A percentile compares a stretch with the other conserved stretches of the same genome.
Evolutionary conservation across 768 basidiomycete genomes (phyloP).

Genomic region (Vishniacozyma victoriae): DNA sequence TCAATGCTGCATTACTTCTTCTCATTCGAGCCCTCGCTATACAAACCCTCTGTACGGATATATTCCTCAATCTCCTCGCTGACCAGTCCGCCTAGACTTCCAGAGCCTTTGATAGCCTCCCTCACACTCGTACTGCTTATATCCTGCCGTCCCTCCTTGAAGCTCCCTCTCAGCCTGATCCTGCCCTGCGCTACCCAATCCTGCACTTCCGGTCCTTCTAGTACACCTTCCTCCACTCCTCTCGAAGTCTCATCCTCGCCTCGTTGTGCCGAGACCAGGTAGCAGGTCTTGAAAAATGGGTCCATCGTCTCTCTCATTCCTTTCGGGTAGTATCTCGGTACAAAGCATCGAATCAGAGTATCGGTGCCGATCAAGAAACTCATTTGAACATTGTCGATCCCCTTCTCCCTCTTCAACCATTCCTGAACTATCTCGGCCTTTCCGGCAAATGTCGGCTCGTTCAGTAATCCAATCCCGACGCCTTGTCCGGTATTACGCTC

Average conservation of each 20-base stretch:
- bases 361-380: constrained; percentile 76
- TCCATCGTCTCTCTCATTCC: constrained; percentile 57
- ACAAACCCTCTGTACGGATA: constrained; percentile 52
- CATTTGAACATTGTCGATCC: constrained; percentile 41
- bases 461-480: constrained; percentile 70
- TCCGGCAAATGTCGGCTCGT: constrained; percentile 81
- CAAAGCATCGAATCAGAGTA: constrained; percentile 73
- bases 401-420: background rate
- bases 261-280: constrained; percentile 66
- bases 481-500: constrained; percentile 4
- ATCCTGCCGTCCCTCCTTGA: constrained; percentile 53
- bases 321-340: constrained; percentile 62
- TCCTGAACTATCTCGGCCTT: constrained; percentile 59
- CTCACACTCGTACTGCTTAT: constrained; percentile 70
- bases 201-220: constrained; percentile 47
- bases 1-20: too few relatives aligned
- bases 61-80: constrained; percentile 53
- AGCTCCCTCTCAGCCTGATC: constrained; percentile 56
- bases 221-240: constrained; percentile 43
- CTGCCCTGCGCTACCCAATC: constrained; percentile 55
- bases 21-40: constrained; percentile 2
- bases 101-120: constrained; percentile 46
- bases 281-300: constrained; percentile 59
- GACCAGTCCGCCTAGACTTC: constrained; percentile 49
- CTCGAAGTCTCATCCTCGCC: constrained; percentile 21